phyloP scores from a whole-genome alignment of 441 rosid genomes.

The Croton setiger region DNA sequence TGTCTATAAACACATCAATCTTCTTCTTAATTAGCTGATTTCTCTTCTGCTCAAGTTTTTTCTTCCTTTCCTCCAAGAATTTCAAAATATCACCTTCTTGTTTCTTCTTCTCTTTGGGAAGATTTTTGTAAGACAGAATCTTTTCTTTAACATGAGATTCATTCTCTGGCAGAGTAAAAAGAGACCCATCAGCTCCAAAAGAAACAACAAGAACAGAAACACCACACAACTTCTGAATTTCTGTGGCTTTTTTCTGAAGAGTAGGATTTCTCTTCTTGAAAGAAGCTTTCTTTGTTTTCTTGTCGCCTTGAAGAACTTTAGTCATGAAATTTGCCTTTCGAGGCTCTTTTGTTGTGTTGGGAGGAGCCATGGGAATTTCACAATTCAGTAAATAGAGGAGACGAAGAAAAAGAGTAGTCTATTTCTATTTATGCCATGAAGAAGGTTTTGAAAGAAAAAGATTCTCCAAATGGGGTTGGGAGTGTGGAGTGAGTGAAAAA shows the following conservation, averaged over 20 bases:
- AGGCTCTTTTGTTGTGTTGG: neutral
- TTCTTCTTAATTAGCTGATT: neutral
- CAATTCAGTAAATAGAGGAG: no score
- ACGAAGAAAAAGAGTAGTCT: neutral
- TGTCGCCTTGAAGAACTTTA: neutral
- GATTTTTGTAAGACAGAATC: neutral
- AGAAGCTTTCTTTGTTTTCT: neutral
- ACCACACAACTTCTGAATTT: conserved; percentile 11
- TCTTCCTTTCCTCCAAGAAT: neutral
- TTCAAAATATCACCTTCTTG: neutral
- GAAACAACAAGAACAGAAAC: conserved; percentile 5
- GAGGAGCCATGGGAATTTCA: neutral
- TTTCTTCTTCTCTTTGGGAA: neutral
- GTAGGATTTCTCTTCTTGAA: conserved; percentile 11
- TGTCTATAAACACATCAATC: neutral
- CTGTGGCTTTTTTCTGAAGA: conserved; percentile 13
- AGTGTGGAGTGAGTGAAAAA: no score
- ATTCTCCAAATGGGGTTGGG: no score
- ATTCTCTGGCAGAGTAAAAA: conserved; percentile 10
- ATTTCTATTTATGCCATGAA: no score
- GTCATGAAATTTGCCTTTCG: conserved; percentile 1
- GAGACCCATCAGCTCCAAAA: conserved; percentile 5
- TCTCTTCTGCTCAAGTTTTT: neutral
- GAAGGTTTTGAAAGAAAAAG: no score
- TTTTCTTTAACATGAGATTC: neutral